phyloP scores from a whole-genome alignment of 345 rosid species.

The Rhodomyrtus tomentosa region DNA sequence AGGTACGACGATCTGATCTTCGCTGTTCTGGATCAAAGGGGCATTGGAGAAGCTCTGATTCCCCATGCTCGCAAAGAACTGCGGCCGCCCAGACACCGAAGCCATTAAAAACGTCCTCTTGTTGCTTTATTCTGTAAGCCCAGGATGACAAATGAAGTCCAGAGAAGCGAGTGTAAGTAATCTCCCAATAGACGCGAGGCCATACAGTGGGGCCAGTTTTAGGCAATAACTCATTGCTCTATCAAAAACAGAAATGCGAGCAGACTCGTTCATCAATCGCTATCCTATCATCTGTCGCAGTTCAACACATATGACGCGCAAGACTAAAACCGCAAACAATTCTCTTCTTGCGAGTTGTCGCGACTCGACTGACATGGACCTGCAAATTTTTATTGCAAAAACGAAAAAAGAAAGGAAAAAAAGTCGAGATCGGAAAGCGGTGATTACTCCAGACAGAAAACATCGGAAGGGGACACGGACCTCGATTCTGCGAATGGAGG shows the following conservation, averaged over 20 bases:
- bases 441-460: not conserved
- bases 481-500: not conserved
- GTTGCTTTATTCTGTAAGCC: not conserved
- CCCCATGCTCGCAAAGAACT: slow-evolving; percentile 67
- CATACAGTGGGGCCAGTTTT: not conserved
- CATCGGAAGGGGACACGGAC: not conserved
- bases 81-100: slow-evolving; percentile 39
- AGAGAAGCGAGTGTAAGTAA: not conserved
- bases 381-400: not conserved
- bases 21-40: slow-evolving; percentile 51
- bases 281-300: not conserved
- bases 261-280: not conserved
- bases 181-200: not conserved
- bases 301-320: not conserved
- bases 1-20: slow-evolving; percentile 64
- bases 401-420: not conserved
- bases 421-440: not conserved
- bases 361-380: not conserved
- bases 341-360: not conserved
- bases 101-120: slow-evolving; percentile 2
- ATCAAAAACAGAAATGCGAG: not conserved
- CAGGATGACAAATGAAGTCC: not conserved
- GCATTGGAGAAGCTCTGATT: slow-evolving; percentile 46
- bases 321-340: not conserved
- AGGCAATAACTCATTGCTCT: not conserved